Conservation (phyloP, 1,284 basidiomycete species). For the Ceratobasidium sp. region DNA sequence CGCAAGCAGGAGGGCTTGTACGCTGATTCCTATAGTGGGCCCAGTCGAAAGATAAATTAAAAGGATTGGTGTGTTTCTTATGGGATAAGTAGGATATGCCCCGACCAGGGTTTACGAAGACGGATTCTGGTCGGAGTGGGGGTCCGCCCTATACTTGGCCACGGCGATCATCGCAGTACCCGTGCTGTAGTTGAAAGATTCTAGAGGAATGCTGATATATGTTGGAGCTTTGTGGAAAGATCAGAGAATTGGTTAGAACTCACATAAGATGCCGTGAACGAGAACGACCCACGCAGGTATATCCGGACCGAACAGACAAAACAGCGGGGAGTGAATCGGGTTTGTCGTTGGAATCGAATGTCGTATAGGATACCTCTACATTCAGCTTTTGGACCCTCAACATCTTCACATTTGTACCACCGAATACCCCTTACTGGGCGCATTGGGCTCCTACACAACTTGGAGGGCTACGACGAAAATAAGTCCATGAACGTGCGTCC, state of each 20-base stretch:
- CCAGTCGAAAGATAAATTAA: no score
- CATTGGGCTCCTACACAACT: no score
- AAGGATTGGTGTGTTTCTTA: neutral
- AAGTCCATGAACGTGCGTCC: neutral
- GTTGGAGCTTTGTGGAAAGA: no score
- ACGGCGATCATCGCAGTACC: slow-evolving; percentile 1
- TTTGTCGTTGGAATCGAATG: neutral
- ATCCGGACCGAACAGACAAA: no score
- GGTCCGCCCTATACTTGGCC: neutral
- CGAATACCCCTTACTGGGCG: neutral
- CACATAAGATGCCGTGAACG: no score
- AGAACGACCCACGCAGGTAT: no score
- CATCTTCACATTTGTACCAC: neutral
- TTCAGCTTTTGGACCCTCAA: neutral
- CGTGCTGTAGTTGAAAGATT: neutral
- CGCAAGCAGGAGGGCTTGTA: no score
- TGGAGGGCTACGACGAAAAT: neutral
- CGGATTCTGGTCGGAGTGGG: neutral
- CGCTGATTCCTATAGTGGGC: neutral
- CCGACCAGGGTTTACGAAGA: neutral
- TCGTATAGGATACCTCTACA: neutral
- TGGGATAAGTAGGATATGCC: no score
- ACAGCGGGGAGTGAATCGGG: neutral
- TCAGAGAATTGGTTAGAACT: no score
- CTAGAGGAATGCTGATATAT: neutral